phyloP scores from a whole-genome alignment of 257 asterid species.

The Gynochthodes officinalis region DNA sequence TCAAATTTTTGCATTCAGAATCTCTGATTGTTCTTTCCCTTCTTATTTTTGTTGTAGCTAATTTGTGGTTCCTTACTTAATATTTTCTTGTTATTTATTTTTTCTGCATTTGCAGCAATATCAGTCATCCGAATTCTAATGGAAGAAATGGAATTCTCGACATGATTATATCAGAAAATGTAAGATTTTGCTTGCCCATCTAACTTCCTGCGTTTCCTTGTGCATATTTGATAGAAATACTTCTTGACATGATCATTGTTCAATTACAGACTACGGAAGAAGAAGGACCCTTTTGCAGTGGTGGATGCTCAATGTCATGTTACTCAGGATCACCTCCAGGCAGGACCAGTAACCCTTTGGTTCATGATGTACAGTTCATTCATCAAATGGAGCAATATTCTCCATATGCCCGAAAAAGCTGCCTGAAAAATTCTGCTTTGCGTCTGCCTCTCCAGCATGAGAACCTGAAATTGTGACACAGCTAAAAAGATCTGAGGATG shows the following conservation, averaged over 20 bases:
- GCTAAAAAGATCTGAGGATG: not conserved
- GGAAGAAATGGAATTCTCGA: slow-evolving; percentile 44
- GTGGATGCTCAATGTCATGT: slow-evolving; percentile 22
- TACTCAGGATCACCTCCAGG: slow-evolving; percentile 52
- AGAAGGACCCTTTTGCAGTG: slow-evolving; percentile 23
- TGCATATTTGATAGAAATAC: not conserved
- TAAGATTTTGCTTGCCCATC: slow-evolving; percentile 1
- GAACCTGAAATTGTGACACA: not conserved
- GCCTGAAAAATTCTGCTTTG: slow-evolving; percentile 25
- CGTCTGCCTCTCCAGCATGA: slow-evolving; percentile 31
- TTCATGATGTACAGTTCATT: slow-evolving; percentile 57
- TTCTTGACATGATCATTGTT: not conserved
- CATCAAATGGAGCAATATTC: slow-evolving; percentile 36
- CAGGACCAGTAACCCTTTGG: slow-evolving; percentile 53
- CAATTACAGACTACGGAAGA: slow-evolving; percentile 33
- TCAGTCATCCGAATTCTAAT: slow-evolving; percentile 37
- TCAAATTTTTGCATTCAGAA: not conserved
- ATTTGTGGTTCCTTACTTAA: too few species aligned
- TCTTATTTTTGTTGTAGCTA: not conserved
- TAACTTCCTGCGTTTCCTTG: too few species aligned
- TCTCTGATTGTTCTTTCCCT: not conserved
- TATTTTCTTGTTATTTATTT: too few species aligned
- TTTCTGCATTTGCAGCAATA: not conserved
- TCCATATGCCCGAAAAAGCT: slow-evolving; percentile 30
- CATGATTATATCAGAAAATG: slow-evolving; percentile 45